These are phyloP conservation scores for Torulaspora globosa DNA, from an alignment of 1,139 yeast species.

Conservation along the genomic window DNA sequence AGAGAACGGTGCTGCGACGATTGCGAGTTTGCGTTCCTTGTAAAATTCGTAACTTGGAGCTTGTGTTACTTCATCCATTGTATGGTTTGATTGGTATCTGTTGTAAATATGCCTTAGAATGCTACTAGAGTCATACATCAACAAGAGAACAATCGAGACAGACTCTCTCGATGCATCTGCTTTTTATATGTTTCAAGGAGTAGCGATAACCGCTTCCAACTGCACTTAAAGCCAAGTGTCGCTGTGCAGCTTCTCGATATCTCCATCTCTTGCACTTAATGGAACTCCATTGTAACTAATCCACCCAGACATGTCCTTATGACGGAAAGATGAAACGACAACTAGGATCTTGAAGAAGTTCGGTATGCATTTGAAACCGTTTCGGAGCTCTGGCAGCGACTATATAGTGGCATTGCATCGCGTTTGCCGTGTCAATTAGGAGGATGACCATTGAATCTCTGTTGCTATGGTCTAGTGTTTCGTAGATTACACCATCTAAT, in stretches of 20 bases:
- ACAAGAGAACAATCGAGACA: background rate
- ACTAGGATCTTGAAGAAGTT: too few relatives aligned
- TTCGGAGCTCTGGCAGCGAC: too few relatives aligned
- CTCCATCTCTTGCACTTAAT: conserved; percentile 17
- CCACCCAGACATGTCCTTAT: conserved; percentile 2
- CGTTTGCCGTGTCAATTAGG: too few relatives aligned
- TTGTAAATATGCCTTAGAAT: background rate
- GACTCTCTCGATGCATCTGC: background rate
- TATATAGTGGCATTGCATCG: too few relatives aligned
- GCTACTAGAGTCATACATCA: background rate
- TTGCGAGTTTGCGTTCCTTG: conserved; percentile 52
- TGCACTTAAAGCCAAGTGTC: conserved; percentile 4
- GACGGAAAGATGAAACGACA: background rate
- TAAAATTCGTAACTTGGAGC: conserved; percentile 47
- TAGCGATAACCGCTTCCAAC: conserved; percentile 3
- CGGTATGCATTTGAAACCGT: too few relatives aligned
- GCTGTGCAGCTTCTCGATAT: conserved; percentile 1
- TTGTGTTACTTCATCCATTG: conserved; percentile 1
- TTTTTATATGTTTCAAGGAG: conserved; percentile 2
- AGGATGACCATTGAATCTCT: background rate
- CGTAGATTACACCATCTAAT: background rate
- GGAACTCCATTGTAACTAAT: conserved; percentile 1
- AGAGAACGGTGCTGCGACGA: conserved; percentile 82
- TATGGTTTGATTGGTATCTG: too few relatives aligned
- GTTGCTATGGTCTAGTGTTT: background rate